Evolutionary conservation across 495 filamentous ascomycete species (phyloP), one percentile per base, ranked within the genome.

Genomic region (Penicillium paradoxum): DNA sequence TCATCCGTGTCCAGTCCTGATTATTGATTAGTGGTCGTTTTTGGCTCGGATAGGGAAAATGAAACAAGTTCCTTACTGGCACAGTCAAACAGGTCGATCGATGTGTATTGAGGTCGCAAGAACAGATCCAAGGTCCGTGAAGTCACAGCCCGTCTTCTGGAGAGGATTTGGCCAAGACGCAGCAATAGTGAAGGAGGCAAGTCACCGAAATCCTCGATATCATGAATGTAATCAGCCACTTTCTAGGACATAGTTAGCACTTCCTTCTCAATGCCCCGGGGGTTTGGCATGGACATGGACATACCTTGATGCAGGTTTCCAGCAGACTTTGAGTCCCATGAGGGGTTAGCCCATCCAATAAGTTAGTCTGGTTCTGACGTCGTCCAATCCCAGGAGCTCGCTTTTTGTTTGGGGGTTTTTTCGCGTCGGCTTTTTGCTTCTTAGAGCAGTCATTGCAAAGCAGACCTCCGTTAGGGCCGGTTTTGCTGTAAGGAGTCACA

Each of bases 361-460:
- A 73, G 22, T 87, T 83, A 65, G 87, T 91, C 70, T 91, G 86
- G 10, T 85, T 59, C 62, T 91, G 83, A 45, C 89, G 81, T 8
- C 88, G 82, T 24, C 76, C 76, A 53, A 58, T 71, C 6, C 69
- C 69, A 0, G 73, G 51, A 19, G 52, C 67, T 15, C 79, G 74
- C 58, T 88, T 91, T 60, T 84, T 87, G 0, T 73, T 63, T 19
- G 79, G 78, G 15, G 81, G 74, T 56, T 87, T 83, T 53, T 84
- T 81, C 15, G 77, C 74, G 52, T 84, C 81, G 48, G 83, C 81
- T 29, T 73, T 76, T 21, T 88, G 71, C 36, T 88, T 83, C 59
- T 85, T 91, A n/a, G 91, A 88, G 61, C 93, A 98, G 45, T 87
- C 84, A 1, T 73, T 73, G 66, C 93, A 98, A 11, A 98, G 76